Conservation (phyloP, 163 green algal species). For the Scenedesmus sp. region DNA sequence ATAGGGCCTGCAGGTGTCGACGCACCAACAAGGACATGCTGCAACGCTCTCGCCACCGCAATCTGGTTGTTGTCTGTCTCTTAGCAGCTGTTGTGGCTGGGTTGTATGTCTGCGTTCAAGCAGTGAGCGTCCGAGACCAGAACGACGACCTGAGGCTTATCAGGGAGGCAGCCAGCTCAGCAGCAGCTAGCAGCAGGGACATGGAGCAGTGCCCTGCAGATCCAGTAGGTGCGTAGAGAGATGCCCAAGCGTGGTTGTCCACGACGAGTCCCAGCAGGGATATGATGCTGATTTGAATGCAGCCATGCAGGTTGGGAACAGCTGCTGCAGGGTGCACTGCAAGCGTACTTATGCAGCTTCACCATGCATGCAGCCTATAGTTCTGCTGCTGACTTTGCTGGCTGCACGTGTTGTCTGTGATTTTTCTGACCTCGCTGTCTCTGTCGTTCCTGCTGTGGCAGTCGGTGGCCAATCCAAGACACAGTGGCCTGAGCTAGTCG, state of each 20-base stretch:
- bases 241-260: neutral
- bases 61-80: neutral
- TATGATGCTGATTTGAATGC: neutral
- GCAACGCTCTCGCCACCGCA: neutral
- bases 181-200: neutral
- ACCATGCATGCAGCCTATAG: too few species aligned
- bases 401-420: neutral
- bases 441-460: neutral
- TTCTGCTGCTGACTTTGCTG: neutral
- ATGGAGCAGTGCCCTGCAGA: neutral
- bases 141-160: constrained; percentile 1
- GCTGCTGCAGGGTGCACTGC: neutral
- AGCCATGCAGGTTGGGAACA: neutral
- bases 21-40: neutral
- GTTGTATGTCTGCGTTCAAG: neutral
- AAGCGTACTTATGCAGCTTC: neutral
- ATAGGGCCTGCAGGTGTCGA: neutral
- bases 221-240: neutral
- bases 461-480: constrained; percentile 22
- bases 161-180: constrained; percentile 11
- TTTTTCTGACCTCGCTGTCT: neutral
- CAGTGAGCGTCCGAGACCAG: neutral
- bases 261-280: too few species aligned
- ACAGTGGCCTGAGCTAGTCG: constrained; percentile 50
- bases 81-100: neutral